These are phyloP conservation scores for Ramaria rubella DNA, from an alignment of 768 basidiomycete species.

Conservation along the genomic window DNA sequence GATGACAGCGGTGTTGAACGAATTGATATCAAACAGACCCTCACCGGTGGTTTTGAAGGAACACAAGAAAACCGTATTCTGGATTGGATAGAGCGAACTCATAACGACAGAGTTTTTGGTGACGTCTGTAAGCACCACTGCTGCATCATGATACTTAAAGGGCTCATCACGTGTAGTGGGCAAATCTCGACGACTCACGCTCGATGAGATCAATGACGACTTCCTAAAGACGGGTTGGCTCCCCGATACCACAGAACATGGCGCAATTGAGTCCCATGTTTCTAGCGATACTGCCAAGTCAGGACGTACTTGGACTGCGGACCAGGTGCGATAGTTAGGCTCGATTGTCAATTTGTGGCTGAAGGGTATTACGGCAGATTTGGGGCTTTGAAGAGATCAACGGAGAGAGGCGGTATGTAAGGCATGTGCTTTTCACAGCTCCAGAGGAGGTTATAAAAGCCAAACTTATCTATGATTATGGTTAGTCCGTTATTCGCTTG, in stretches of 20 bases:
- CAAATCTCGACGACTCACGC: slow-evolving; percentile 23
- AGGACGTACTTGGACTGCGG: slow-evolving; percentile 3
- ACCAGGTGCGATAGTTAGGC: neutral
- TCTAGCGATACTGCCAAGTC: slow-evolving; percentile 8
- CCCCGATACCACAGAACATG: slow-evolving; percentile 27
- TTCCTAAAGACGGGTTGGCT: slow-evolving; percentile 38
- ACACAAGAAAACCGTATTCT: slow-evolving; percentile 14
- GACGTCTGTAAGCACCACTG: neutral
- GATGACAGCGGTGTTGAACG: slow-evolving; percentile 13
- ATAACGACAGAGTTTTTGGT: slow-evolving; percentile 8
- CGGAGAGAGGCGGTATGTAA: slow-evolving; percentile 9
- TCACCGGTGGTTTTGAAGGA: slow-evolving; percentile 15
- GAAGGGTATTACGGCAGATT: slow-evolving; percentile 5
- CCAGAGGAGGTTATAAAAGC: slow-evolving; percentile 15
- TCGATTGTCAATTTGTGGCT: neutral
- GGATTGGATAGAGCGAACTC: slow-evolving; percentile 6
- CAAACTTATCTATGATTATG: slow-evolving; percentile 22
- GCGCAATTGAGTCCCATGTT: slow-evolving; percentile 6
- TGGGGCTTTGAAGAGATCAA: slow-evolving; percentile 12
- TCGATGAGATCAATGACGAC: slow-evolving; percentile 27
- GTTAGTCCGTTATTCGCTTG: neutral
- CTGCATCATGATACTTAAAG: neutral
- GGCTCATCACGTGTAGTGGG: neutral
- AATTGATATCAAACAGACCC: slow-evolving; percentile 16
- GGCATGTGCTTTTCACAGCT: slow-evolving; percentile 7